A percentile compares a stretch with the other conserved stretches of the same genome.
Evolutionary conservation across 148 eudicot species (phyloP).

Genomic region (Spergularia bocconei): DNA sequence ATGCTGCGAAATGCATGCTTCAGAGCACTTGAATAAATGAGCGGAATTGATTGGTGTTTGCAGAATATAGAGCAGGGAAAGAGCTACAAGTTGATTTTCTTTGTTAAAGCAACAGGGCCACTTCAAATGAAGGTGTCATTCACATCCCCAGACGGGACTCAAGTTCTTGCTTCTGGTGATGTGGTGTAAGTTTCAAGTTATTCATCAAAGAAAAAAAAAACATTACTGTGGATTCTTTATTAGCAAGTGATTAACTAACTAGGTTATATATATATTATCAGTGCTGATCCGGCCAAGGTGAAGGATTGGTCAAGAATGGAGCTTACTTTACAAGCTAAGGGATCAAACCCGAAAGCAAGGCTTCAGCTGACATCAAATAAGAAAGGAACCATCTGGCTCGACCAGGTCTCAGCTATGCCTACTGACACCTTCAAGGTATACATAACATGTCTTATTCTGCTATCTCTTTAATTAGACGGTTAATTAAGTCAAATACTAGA

Average conservation of each 20-base stretch:
- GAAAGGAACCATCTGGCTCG: slow-evolving; percentile 70
- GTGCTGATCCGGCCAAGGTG: slow-evolving; percentile 40
- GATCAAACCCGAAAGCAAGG: slow-evolving; percentile 46
- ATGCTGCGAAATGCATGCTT: too few species aligned
- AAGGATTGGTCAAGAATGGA: slow-evolving; percentile 61
- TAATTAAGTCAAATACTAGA: too few species aligned
- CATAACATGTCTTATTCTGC: too few species aligned
- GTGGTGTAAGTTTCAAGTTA: slow-evolving; percentile 21
- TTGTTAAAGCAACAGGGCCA: slow-evolving; percentile 17
- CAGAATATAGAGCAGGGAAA: slow-evolving; percentile 39
- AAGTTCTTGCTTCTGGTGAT: slow-evolving; percentile 24
- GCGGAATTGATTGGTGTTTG: neutral
- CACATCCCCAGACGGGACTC: slow-evolving; percentile 23
- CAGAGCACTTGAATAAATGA: too few species aligned
- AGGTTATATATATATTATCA: slow-evolving; percentile 13
- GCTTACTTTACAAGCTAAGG: slow-evolving; percentile 45
- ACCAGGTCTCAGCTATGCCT: slow-evolving; percentile 87
- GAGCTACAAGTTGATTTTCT: slow-evolving; percentile 31
- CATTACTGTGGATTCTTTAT: neutral
- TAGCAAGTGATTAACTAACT: too few species aligned
- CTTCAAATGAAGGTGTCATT: slow-evolving; percentile 24
- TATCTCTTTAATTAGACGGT: too few species aligned
- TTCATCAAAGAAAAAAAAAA: neutral
- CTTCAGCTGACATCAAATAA: slow-evolving; percentile 61
- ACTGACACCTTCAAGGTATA: slow-evolving; percentile 56